A percentile compares a stretch with the other conserved stretches of the same genome.
phyloP scores from a whole-genome alignment of 1,284 basidiomycete species.

The Phellinidium pouzarii region DNA sequence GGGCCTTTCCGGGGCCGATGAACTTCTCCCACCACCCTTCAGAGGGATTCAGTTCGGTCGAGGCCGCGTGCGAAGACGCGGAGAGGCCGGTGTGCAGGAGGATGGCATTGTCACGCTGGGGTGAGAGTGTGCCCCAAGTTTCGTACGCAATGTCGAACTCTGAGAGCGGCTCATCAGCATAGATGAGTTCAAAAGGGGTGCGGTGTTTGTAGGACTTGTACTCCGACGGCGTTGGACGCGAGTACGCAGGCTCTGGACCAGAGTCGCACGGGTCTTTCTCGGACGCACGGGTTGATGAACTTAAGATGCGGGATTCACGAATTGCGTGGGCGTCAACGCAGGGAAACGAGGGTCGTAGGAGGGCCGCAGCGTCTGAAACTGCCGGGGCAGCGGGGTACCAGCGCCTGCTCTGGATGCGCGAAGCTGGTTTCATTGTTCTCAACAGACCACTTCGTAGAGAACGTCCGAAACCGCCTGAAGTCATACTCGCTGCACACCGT shows the following conservation, averaged over 20 bases:
- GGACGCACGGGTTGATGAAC: slow-evolving; percentile 21
- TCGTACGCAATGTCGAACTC: slow-evolving; percentile 91
- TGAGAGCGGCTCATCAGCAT: slow-evolving; percentile 59
- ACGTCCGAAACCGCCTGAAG: neutral
- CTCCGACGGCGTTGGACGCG: slow-evolving; percentile 62
- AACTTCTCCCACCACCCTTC: slow-evolving; percentile 99
- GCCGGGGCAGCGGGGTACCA: slow-evolving; percentile 1
- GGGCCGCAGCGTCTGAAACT: neutral
- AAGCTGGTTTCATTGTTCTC: neutral
- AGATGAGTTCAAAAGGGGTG: slow-evolving; percentile 64
- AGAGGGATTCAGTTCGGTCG: slow-evolving; percentile 69
- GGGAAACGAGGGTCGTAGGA: slow-evolving; percentile 47
- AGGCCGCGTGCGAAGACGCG: slow-evolving; percentile 93
- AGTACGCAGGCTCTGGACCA: slow-evolving; percentile 74
- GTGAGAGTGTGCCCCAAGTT: slow-evolving; percentile 90
- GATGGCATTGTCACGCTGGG: slow-evolving; percentile 80
- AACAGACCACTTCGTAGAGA: neutral
- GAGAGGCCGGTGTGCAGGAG: slow-evolving; percentile 96
- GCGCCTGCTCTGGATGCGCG: neutral
- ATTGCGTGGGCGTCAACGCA: slow-evolving; percentile 72
- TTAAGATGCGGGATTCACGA: slow-evolving; percentile 47
- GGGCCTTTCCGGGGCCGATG: slow-evolving; percentile 88
- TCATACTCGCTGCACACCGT: neutral
- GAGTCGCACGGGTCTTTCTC: slow-evolving; percentile 28
- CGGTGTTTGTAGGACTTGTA: slow-evolving; percentile 63